Conservation (phyloP, 176 grass and related monocot species). For the Oryza meyeriana region DNA sequence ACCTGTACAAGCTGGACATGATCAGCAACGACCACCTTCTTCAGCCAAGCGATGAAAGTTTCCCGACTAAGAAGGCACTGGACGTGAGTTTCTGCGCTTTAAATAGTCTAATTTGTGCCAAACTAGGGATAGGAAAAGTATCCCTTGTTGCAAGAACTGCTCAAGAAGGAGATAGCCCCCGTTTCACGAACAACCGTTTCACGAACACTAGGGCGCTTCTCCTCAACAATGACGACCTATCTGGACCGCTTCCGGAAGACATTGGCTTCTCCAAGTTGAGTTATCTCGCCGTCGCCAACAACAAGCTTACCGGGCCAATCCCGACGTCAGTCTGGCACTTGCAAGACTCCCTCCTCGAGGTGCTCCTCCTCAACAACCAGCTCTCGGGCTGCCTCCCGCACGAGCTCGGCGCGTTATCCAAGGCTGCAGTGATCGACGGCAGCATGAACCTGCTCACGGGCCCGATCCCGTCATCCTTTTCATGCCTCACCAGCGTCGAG, state of each 20-base stretch:
- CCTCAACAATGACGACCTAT: slow-evolving; percentile 31
- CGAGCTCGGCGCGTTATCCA: slow-evolving; percentile 56
- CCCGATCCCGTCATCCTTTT: slow-evolving; percentile 57
- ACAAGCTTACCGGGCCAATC: slow-evolving; percentile 55
- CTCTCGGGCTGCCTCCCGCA: not conserved
- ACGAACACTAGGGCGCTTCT: not conserved
- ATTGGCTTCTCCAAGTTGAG: not conserved
- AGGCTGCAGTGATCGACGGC: slow-evolving; percentile 63
- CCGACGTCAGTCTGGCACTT: not conserved
- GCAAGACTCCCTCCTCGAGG: slow-evolving; percentile 39
- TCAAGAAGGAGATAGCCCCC: not conserved
- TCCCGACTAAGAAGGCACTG: fast-evolving
- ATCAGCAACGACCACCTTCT: too few relatives aligned
- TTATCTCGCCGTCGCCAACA: slow-evolving; percentile 64
- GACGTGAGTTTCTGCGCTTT: too few relatives aligned
- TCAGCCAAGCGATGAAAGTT: too few relatives aligned
- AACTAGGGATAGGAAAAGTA: too few relatives aligned
- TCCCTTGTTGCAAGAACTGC: too few relatives aligned
- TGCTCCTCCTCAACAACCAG: slow-evolving; percentile 66
- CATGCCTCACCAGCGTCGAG: slow-evolving; percentile 61
- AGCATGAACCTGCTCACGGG: slow-evolving; percentile 66
- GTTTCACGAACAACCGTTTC: fast-evolving
- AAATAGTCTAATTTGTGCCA: too few relatives aligned
- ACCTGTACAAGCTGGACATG: too few relatives aligned
- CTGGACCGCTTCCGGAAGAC: fast-evolving